These are phyloP conservation scores for Fusarium napiforme DNA, from an alignment of 2,329 filamentous ascomycete species.

Conservation along the genomic window DNA sequence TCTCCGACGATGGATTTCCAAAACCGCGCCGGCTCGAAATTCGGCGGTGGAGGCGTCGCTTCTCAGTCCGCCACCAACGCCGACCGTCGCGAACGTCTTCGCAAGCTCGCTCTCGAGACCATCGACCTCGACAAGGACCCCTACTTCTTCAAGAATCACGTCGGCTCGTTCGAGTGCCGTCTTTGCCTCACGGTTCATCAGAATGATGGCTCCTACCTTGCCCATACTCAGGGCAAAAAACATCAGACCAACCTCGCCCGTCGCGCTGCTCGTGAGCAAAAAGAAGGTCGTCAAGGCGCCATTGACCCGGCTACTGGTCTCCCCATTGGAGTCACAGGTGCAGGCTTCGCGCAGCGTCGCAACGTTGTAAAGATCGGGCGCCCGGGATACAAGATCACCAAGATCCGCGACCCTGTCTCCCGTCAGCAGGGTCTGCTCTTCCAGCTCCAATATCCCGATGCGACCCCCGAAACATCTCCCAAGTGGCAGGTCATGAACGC, in stretches of 20 bases:
- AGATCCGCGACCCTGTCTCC: constrained; percentile 88
- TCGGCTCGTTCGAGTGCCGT: constrained; percentile 96
- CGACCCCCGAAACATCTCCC: constrained; percentile 77
- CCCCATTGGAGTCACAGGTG: constrained; percentile 76
- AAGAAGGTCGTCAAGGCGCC: constrained; percentile 77
- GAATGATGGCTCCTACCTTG: constrained; percentile 98
- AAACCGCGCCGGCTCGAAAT: constrained; percentile 97
- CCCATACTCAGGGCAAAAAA: constrained; percentile 97
- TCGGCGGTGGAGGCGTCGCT: constrained; percentile 96
- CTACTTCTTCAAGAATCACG: constrained; percentile 99
- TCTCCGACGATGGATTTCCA: constrained; percentile 73
- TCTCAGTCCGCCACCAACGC: constrained; percentile 94
- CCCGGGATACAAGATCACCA: constrained; percentile 97
- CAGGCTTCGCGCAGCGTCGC: constrained; percentile 76
- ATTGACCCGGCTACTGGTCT: constrained; percentile 75
- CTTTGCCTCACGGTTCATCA: constrained; percentile 98
- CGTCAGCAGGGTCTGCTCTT: constrained; percentile 93
- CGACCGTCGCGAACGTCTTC: constrained; percentile 94
- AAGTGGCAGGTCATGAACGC: constrained; percentile 97
- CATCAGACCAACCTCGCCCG: constrained; percentile 98
- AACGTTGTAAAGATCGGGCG: constrained; percentile 95
- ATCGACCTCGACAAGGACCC: constrained; percentile 99
- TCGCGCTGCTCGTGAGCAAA: constrained; percentile 93
- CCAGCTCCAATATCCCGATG: constrained; percentile 95
- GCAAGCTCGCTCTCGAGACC: constrained; percentile 97